A percentile compares a stretch with the other conserved stretches of the same genome.
These are phyloP conservation scores for Sphagnum magellanicum DNA, from an alignment of 228 moss, liverwort and hornwort species.

Conservation along the genomic window DNA sequence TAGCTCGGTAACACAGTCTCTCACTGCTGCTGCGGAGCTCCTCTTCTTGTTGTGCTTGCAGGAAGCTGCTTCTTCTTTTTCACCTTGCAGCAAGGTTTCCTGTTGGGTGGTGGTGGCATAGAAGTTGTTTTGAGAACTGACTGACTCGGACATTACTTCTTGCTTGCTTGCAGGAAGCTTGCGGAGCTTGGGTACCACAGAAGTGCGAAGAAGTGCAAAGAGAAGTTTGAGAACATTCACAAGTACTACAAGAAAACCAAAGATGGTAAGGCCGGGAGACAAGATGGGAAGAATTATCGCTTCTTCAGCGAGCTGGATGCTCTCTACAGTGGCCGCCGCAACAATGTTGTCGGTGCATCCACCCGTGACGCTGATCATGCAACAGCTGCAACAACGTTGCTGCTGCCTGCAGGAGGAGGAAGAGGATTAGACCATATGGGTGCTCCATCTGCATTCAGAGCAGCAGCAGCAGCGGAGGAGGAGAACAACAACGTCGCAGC, in stretches of 20 bases:
- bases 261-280: slow-evolving; percentile 57
- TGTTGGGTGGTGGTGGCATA: background rate
- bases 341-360: slow-evolving; percentile 17
- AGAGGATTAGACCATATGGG: slow-evolving; percentile 61
- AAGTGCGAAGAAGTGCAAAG: slow-evolving; percentile 63
- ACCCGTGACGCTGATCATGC: slow-evolving; percentile 42
- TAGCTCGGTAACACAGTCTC: slow-evolving; percentile 41
- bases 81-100: background rate
- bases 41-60: background rate
- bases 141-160: background rate
- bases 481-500: slow-evolving; percentile 60
- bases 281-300: slow-evolving; percentile 58
- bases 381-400: slow-evolving; percentile 25
- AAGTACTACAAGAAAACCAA: slow-evolving; percentile 72
- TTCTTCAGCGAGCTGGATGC: slow-evolving; percentile 62
- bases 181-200: slow-evolving; percentile 49
- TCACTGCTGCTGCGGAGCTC: background rate
- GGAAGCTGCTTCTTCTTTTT: background rate
- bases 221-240: slow-evolving; percentile 69
- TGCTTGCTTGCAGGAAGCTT: slow-evolving; percentile 43
- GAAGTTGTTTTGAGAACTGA: slow-evolving; percentile 3
- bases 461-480: slow-evolving; percentile 7
- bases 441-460: slow-evolving; percentile 54
- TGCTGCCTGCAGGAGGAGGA: slow-evolving; percentile 60
- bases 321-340: slow-evolving; percentile 35